These are phyloP conservation scores for Pythium diclinum DNA, from an alignment of 352 stramenopile species.

Conservation along the genomic window DNA sequence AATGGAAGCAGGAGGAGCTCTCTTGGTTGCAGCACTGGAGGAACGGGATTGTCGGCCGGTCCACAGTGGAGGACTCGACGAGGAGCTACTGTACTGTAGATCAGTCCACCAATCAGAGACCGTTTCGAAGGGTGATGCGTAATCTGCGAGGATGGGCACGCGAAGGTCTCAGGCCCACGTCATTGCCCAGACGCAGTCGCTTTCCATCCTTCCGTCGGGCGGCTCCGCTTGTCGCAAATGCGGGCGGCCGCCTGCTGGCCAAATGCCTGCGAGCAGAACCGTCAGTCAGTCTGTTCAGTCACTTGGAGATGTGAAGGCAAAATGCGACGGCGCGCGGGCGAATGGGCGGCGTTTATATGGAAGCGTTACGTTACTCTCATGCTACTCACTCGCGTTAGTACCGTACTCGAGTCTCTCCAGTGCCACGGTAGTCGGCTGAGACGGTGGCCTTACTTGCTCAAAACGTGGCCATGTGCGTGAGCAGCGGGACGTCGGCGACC, in stretches of 20 bases:
- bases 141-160: background rate
- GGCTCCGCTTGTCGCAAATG: background rate
- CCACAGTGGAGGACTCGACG: background rate
- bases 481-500: slow-evolving; percentile 40
- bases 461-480: slow-evolving; percentile 45
- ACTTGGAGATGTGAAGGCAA: background rate
- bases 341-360: background rate
- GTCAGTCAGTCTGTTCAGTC: background rate
- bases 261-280: background rate
- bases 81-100: background rate
- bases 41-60: background rate
- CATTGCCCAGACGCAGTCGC: background rate
- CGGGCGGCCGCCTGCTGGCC: no score
- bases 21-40: background rate
- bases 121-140: background rate
- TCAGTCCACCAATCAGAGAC: background rate
- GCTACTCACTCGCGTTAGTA: no score
- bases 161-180: background rate
- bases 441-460: slow-evolving; percentile 25
- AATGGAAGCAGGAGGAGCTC: background rate
- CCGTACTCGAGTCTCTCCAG: no score
- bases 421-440: no score
- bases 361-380: background rate
- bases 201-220: no score
- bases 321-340: background rate